Conservation (phyloP, 768 basidiomycete species). For the Termitomyces sp. region DNA sequence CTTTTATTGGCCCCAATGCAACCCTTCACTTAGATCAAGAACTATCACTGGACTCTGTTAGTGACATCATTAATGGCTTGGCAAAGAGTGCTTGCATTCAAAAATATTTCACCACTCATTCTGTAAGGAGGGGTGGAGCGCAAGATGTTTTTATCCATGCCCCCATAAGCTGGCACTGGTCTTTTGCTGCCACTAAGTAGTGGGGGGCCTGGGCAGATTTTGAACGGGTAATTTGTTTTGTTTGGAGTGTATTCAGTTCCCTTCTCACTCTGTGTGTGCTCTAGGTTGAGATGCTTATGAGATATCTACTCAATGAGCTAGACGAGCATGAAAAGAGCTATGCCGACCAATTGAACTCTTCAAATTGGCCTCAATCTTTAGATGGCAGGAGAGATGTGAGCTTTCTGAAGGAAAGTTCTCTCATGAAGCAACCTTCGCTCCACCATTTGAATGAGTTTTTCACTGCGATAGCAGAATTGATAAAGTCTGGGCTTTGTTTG, state of each 20-base stretch:
- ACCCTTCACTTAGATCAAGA: not conserved
- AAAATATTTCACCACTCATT: not conserved
- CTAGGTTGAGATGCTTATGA: not conserved
- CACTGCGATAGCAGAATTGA: not conserved
- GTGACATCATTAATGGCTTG: not conserved
- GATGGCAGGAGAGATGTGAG: not conserved
- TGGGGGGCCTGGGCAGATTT: slow-evolving; percentile 1
- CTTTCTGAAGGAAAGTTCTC: not conserved
- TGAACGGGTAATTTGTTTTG: not conserved
- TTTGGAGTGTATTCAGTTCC: too few relatives aligned
- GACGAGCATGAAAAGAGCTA: not conserved
- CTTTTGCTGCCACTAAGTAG: not conserved
- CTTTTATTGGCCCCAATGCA: not conserved
- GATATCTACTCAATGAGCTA: not conserved
- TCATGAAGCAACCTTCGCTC: not conserved
- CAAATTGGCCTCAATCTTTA: not conserved
- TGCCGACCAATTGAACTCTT: not conserved
- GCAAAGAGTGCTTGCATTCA: not conserved
- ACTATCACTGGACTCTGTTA: not conserved
- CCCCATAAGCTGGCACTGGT: not conserved
- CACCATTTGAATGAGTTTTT: not conserved
- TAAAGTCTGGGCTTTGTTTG: too few relatives aligned
- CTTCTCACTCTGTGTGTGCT: too few relatives aligned
- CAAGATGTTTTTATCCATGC: not conserved
- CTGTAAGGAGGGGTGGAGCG: not conserved